These are phyloP conservation scores for Sonneratia caseolaris DNA, from an alignment of 345 rosid genomes.

Conservation along the genomic window DNA sequence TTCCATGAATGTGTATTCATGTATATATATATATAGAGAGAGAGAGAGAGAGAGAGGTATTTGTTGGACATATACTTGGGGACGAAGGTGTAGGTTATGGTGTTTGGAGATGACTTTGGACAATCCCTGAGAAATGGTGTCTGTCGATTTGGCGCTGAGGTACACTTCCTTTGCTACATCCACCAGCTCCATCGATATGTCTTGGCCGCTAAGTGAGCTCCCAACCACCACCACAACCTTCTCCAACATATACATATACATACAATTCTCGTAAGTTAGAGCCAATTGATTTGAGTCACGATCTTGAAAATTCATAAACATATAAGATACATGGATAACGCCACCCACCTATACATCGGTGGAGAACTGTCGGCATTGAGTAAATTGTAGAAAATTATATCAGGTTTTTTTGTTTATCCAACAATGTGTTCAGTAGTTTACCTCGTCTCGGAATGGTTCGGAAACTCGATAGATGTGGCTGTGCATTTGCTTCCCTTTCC, in stretches of 20 bases:
- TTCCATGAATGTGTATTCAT: not conserved
- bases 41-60: not conserved
- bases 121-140: conserved; percentile 40
- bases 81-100: conserved; percentile 44
- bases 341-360: too few species aligned
- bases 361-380: too few species aligned
- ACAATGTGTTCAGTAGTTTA: conserved; percentile 1
- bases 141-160: conserved; percentile 54
- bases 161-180: conserved; percentile 70
- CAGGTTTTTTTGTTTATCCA: too few species aligned
- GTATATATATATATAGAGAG: not conserved
- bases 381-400: too few species aligned
- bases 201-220: conserved; percentile 77
- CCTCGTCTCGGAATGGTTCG: conserved; percentile 69
- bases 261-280: not conserved
- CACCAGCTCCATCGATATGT: conserved; percentile 80
- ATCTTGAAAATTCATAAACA: too few species aligned
- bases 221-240: conserved; percentile 84
- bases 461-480: conserved; percentile 76
- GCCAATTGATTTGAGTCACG: not conserved
- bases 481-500: conserved; percentile 84
- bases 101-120: conserved; percentile 66
- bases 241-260: not conserved
- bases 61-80: conserved; percentile 39
- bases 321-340: too few species aligned